These are phyloP conservation scores for Cynanchum wilfordii DNA, from an alignment of 257 asterid genomes.

Conservation along the genomic window DNA sequence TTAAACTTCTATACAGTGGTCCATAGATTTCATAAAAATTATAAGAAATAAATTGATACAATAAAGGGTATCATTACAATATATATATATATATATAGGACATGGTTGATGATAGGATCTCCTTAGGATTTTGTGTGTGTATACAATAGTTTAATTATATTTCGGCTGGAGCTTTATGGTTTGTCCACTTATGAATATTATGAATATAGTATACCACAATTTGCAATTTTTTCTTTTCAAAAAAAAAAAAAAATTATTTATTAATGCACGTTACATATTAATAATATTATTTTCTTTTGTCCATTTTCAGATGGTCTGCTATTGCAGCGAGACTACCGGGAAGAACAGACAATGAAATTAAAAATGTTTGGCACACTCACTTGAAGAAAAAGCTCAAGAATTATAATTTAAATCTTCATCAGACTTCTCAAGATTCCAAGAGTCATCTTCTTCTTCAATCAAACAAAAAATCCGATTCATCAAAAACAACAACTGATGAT, in stretches of 20 bases:
- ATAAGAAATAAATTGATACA: neutral
- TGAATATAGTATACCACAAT: neutral
- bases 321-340: conserved; percentile 27
- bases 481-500: neutral
- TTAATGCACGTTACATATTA: no score
- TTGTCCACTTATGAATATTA: conserved; percentile 14
- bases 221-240: no score
- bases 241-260: no score
- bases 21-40: neutral
- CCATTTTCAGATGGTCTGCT: conserved; percentile 24
- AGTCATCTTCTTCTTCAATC: neutral
- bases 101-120: conserved; percentile 10
- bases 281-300: neutral
- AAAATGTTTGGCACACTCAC: conserved; percentile 27
- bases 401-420: neutral
- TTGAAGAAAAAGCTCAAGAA: conserved; percentile 20
- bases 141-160: conserved; percentile 1
- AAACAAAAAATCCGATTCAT: neutral
- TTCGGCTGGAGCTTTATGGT: conserved; percentile 14
- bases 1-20: neutral
- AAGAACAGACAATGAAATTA: conserved; percentile 27
- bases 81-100: conserved; percentile 1
- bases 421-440: conserved; percentile 12
- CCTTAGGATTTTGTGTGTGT: conserved; percentile 26
- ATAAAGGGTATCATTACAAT: neutral